Evolutionary conservation across 2,329 filamentous ascomycete species (phyloP), one percentile per base, ranked within the genome.

Genomic region (Sarocladiaceae sp.): DNA sequence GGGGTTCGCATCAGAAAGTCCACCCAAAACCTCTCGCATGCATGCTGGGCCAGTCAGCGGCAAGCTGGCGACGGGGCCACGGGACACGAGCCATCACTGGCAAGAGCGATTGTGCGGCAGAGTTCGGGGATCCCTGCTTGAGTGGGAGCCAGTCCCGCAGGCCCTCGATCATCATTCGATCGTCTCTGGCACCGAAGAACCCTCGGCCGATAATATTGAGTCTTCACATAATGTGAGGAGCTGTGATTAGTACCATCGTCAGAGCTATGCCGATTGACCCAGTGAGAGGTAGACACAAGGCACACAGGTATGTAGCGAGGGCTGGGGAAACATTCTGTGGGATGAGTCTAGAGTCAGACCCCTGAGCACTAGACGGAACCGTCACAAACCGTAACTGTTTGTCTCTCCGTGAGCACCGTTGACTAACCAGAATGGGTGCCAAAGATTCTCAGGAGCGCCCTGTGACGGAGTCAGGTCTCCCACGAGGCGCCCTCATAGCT

Each of bases 31-130:
- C 26, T 48, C 44, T 17, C 28, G n/a, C 17, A 22, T 48, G 26
- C 4, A 17, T 13, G 44, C 18, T 20, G 11, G 28, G 20, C 28
- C 28, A 48, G 44, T 48, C 44, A 48, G 17, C 33, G 25, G 44
- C 25, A 4, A 28, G 44, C 18, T 33, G 11, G 44, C 11, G 17
- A 48, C 23, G 44, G 26, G 23, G 25, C 44, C 44, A 48, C 26
- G 44, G 44, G 26, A 48, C 44, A 48, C 44, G 44, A 48, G 15
- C 44, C 44, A 31, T 48, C 10, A 28, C 26, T 48, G 44, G 44
- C 17, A 25, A 26, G 33, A 48, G 26, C 44, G 26, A 48, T 17
- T 31, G 28, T 31, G 28, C 26, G 18, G 44, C 44, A 48, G 40
- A 48, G 22, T 48, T 48, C 26, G 44, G 44, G 44, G 44, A 48